Evolutionary conservation across 2,329 filamentous ascomycete genomes (phyloP).

Genomic region (Cercospora zeina): DNA sequence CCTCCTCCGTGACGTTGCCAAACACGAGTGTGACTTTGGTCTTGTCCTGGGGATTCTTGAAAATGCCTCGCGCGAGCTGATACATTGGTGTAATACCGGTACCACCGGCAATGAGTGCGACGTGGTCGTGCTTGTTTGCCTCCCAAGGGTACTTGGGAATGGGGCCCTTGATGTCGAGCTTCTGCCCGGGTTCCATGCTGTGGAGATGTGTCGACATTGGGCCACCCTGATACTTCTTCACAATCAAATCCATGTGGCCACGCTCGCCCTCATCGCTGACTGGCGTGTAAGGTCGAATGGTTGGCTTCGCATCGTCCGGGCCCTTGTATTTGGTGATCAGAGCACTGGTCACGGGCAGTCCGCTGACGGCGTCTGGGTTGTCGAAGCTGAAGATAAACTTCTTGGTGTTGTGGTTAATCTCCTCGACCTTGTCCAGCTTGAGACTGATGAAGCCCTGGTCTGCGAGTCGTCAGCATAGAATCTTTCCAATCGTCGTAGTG

Average conservation of each 20-base stretch:
- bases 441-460: constrained; percentile 87
- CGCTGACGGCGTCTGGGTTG: constrained; percentile 79
- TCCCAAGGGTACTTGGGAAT: constrained; percentile 91
- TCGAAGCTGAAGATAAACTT: constrained; percentile 83
- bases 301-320: constrained; percentile 77
- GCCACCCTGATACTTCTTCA: constrained; percentile 89
- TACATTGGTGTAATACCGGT: constrained; percentile 98
- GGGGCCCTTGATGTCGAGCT: constrained; percentile 89
- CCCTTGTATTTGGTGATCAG: constrained; percentile 90
- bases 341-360: constrained; percentile 77
- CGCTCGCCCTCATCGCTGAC: constrained; percentile 78
- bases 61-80: constrained; percentile 87
- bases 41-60: constrained; percentile 94
- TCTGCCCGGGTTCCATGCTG: constrained; percentile 76
- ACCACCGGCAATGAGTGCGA: constrained; percentile 85
- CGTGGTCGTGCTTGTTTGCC: constrained; percentile 88
- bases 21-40: constrained; percentile 96
- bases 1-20: constrained; percentile 84
- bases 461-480: not conserved
- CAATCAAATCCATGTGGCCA: constrained; percentile 82
- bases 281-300: constrained; percentile 90
- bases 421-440: constrained; percentile 74
- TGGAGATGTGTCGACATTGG: constrained; percentile 91
- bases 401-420: constrained; percentile 94
- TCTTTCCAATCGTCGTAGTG: not conserved